Conservation (phyloP, 768 basidiomycete species). For the Hypholoma sublateritium region DNA sequence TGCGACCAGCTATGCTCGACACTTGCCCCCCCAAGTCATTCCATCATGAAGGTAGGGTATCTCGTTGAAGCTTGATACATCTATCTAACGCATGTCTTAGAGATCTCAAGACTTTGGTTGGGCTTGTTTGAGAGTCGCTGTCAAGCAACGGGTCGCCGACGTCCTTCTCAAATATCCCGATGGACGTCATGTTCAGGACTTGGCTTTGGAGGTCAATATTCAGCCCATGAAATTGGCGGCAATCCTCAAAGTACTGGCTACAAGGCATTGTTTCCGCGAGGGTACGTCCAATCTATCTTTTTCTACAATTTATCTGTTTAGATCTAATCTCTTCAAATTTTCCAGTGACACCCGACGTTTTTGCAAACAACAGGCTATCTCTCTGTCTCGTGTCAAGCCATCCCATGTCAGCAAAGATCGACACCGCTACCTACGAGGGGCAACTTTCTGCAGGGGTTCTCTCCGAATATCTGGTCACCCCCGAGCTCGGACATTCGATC, state of each 20-base stretch:
- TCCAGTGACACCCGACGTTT: slow-evolving; percentile 33
- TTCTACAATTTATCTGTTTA: not conserved
- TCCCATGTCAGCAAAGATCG: slow-evolving; percentile 23
- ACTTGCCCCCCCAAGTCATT: slow-evolving; percentile 29
- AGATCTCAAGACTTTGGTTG: slow-evolving; percentile 27
- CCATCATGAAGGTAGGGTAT: slow-evolving; percentile 27
- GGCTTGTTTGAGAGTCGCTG: slow-evolving; percentile 32
- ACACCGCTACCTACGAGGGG: slow-evolving; percentile 8
- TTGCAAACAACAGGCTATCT: slow-evolving; percentile 41
- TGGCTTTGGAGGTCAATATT: slow-evolving; percentile 28
- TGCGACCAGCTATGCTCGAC: slow-evolving; percentile 32
- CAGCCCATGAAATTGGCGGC: slow-evolving; percentile 36
- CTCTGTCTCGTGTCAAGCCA: slow-evolving; percentile 29
- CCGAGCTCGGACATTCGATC: slow-evolving; percentile 1
- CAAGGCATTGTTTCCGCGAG: slow-evolving; percentile 34
- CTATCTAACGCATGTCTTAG: not conserved
- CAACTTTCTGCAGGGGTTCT: slow-evolving; percentile 2
- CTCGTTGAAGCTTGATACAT: not conserved
- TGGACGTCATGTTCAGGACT: slow-evolving; percentile 34
- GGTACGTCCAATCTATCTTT: slow-evolving; percentile 13
- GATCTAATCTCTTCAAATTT: not conserved
- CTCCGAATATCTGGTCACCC: slow-evolving; percentile 1
- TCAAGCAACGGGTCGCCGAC: slow-evolving; percentile 38
- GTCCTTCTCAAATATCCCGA: slow-evolving; percentile 32
- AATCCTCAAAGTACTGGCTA: slow-evolving; percentile 37